Base-by-base conservation (phyloP, 2,329 filamentous ascomycete species). In the Fusarium proliferatum region DNA sequence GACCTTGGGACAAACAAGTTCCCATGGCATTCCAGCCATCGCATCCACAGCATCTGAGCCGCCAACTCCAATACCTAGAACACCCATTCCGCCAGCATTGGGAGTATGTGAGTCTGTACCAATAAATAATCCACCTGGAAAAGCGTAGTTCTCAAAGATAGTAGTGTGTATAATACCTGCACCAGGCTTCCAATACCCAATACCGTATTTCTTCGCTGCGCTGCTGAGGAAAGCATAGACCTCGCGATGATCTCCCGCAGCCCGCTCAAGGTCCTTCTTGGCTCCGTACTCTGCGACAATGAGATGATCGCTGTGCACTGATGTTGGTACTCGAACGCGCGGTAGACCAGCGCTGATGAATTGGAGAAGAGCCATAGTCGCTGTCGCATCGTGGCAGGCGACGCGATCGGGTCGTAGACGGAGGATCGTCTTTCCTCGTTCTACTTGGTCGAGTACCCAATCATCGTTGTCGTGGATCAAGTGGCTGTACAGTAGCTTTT, bases 1-100 rank as follows among this genome's bases (percentile, higher is more conserved):
- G 81, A 99, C 96, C 87, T 98, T 99, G 42, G 96, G 95, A 28
- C 94, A 92, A 2, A 75, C 73, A 8, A 82, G 67, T 39, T 83
- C 82, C 80, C 80, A 82, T 6, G 80, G 79, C 76, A 83, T 16
- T 67, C 69, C 55, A 77, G 69, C 70, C 73, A 79, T 75, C 84
- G 77, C 19, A 80, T 86, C 87, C 81, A 88, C 74, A 82, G 84
- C 73, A 86, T 87, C 33, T 81, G 80, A 30, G 82, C 87, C 15
- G 81, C 86, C 75, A 85, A 88, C 81, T 1, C 82, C 81, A 11
- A 83, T 78, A 5, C 79, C 81, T 11, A 81, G 48, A 78, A 82
- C 82, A 5, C 77, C 79, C 76, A 82, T 77, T 1, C 81, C 81
- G 2, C 79, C 81, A 8, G 80, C 80, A 46, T 82, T 82, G 7